Evolutionary conservation across 805 yeast genomes (phyloP).

Genomic region (Starmerella riodocensis): DNA sequence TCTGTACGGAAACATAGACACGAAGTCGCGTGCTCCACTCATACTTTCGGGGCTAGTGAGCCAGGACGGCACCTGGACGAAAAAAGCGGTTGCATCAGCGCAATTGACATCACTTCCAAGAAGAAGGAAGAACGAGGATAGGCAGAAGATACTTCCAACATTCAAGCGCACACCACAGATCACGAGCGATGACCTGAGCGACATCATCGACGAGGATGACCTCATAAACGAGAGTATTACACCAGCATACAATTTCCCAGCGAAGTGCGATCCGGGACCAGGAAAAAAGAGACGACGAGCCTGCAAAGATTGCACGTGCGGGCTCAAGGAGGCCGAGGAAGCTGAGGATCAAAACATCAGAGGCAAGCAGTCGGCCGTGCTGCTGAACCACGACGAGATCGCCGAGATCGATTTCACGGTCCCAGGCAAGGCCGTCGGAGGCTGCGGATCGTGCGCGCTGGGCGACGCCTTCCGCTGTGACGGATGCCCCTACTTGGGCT

Average conservation of each 20-base stretch:
- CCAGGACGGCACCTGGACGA: slow-evolving; percentile 23
- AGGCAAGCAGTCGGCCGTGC: slow-evolving; percentile 41
- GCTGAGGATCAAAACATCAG: slow-evolving; percentile 33
- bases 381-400: slow-evolving; percentile 53
- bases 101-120: not conserved
- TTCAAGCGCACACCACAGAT: slow-evolving; percentile 24
- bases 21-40: slow-evolving; percentile 24
- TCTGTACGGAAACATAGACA: slow-evolving; percentile 23
- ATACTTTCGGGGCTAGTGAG: slow-evolving; percentile 29
- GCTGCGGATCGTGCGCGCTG: slow-evolving; percentile 91
- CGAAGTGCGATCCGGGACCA: slow-evolving; percentile 39
- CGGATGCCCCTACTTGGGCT: slow-evolving; percentile 93
- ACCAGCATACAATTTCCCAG: slow-evolving; percentile 41
- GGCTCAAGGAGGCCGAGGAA: slow-evolving; percentile 72
- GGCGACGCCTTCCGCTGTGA: slow-evolving; percentile 98
- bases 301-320: slow-evolving; percentile 97
- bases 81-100: slow-evolving; percentile 7
- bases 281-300: slow-evolving; percentile 68
- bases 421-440: slow-evolving; percentile 86
- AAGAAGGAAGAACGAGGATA: not conserved
- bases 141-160: slow-evolving; percentile 24
- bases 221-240: slow-evolving; percentile 39
- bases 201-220: slow-evolving; percentile 36
- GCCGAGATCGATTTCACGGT: slow-evolving; percentile 89
- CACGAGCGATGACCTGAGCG: slow-evolving; percentile 10